These are phyloP conservation scores for Phoma sp. DNA, from an alignment of 2,329 filamentous ascomycete species.

Conservation along the genomic window DNA sequence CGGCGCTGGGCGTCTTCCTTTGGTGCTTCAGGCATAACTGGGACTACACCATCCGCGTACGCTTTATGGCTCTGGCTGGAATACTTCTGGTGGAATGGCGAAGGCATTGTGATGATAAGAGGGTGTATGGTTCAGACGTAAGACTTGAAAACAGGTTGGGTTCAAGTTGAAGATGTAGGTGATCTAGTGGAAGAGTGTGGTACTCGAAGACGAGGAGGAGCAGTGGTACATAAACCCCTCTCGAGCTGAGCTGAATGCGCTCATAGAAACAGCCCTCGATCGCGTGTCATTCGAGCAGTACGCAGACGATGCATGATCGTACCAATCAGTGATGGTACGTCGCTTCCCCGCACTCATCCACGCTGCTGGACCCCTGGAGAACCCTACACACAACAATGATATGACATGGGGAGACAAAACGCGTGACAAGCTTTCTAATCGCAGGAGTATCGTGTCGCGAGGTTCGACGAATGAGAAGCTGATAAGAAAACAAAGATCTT, in stretches of 20 bases:
- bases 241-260: slow-evolving; percentile 23
- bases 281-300: slow-evolving; percentile 40
- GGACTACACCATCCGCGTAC: slow-evolving; percentile 36
- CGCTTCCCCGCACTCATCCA: slow-evolving; percentile 42
- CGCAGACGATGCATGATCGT: slow-evolving; percentile 40
- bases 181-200: not conserved
- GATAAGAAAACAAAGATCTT: not conserved
- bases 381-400: slow-evolving; percentile 32
- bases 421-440: slow-evolving; percentile 2
- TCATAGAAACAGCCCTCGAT: slow-evolving; percentile 19
- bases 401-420: slow-evolving; percentile 15
- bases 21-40: slow-evolving; percentile 43
- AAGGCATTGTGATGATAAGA: slow-evolving; percentile 36
- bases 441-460: not conserved
- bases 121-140: no score
- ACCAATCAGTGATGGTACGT: slow-evolving; percentile 38
- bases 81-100: slow-evolving; percentile 49
- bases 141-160: no score
- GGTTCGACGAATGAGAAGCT: slow-evolving; percentile 18
- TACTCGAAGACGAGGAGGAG: not conserved
- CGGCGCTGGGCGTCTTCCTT: slow-evolving; percentile 43
- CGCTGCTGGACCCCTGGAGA: slow-evolving; percentile 34
- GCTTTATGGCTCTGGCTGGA: slow-evolving; percentile 43
- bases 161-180: not conserved
- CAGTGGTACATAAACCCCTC: slow-evolving; percentile 23